Conservation (phyloP, 768 basidiomycete genomes). For the Mycena vulgaris region DNA sequence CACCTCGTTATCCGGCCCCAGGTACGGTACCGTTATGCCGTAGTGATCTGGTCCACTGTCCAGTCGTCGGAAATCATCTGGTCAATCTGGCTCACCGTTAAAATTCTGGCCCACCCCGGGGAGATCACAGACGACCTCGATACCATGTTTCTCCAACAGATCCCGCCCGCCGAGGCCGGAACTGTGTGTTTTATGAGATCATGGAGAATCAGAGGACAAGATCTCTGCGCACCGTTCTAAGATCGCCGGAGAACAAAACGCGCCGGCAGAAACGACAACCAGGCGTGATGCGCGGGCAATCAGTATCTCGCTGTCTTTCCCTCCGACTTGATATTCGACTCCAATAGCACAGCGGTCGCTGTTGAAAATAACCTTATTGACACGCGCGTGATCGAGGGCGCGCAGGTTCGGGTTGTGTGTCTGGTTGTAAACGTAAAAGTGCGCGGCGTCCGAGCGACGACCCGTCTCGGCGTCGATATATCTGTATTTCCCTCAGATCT, state of each 20-base stretch:
- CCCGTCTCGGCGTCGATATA: conserved; percentile 70
- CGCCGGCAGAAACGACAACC: conserved; percentile 66
- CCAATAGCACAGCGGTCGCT: conserved; percentile 60
- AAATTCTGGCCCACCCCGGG: conserved; percentile 85
- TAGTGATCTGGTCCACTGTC: conserved; percentile 56
- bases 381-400: conserved; percentile 56
- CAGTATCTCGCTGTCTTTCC: conserved; percentile 32
- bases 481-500: conserved; percentile 53
- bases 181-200: conserved; percentile 35
- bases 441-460: conserved; percentile 70
- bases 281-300: conserved; percentile 55
- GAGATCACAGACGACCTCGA: conserved; percentile 70
- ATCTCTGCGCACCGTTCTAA: conserved; percentile 58
- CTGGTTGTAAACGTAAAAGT: conserved; percentile 66
- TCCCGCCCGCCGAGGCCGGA: conserved; percentile 76
- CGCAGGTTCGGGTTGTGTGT: conserved; percentile 57
- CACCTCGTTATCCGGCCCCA: conserved; percentile 59
- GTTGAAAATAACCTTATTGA: conserved; percentile 68
- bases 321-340: conserved; percentile 60
- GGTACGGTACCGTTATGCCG: conserved; percentile 52
- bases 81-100: conserved; percentile 37
- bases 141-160: conserved; percentile 61
- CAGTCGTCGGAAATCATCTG: not conserved
- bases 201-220: not conserved
- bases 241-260: conserved; percentile 70